phyloP scores from a whole-genome alignment of 768 basidiomycete genomes.

The Nidularia sp. region DNA sequence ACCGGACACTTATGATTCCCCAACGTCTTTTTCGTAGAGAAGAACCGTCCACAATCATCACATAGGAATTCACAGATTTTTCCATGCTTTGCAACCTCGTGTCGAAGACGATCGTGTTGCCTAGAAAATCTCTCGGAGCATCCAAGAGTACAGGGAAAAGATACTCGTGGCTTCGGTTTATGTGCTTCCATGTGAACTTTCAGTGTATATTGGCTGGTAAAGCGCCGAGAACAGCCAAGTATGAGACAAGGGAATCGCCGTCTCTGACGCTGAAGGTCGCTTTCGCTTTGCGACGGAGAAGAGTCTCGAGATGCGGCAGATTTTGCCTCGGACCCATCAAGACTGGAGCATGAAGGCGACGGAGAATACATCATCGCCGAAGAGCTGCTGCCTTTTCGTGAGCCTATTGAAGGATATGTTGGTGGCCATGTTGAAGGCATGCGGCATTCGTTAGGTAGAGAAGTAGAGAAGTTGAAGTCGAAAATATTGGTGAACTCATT shows the following conservation, averaged over 20 bases:
- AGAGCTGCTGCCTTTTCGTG: constrained; percentile 8
- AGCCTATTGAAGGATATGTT: constrained; percentile 1
- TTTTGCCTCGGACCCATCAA: constrained; percentile 16
- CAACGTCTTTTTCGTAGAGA: constrained; percentile 47
- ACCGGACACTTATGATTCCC: constrained; percentile 54
- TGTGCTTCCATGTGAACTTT: constrained; percentile 55
- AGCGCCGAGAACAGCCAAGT: constrained; percentile 41
- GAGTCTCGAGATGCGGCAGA: constrained; percentile 7
- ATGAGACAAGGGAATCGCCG: constrained; percentile 46
- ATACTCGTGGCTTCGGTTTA: constrained; percentile 43
- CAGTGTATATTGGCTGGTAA: constrained; percentile 51
- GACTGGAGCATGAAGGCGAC: constrained; percentile 18
- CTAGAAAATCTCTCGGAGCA: constrained; percentile 52
- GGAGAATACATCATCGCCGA: constrained; percentile 18
- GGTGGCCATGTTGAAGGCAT: constrained; percentile 6
- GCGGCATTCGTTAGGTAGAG: constrained; percentile 17
- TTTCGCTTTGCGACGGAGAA: constrained; percentile 27
- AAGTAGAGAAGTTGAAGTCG: constrained; percentile 25
- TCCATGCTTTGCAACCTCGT: constrained; percentile 56
- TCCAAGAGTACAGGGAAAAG: constrained; percentile 50
- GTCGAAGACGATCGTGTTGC: constrained; percentile 53
- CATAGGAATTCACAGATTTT: constrained; percentile 53
- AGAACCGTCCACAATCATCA: constrained; percentile 48
- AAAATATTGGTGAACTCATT: constrained; percentile 26
- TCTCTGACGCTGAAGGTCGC: constrained; percentile 24